A percentile compares a stretch with the other conserved stretches of the same genome.
Conservation (phyloP, 1,284 basidiomycete genomes). For the Amylostereum areolatum region DNA sequence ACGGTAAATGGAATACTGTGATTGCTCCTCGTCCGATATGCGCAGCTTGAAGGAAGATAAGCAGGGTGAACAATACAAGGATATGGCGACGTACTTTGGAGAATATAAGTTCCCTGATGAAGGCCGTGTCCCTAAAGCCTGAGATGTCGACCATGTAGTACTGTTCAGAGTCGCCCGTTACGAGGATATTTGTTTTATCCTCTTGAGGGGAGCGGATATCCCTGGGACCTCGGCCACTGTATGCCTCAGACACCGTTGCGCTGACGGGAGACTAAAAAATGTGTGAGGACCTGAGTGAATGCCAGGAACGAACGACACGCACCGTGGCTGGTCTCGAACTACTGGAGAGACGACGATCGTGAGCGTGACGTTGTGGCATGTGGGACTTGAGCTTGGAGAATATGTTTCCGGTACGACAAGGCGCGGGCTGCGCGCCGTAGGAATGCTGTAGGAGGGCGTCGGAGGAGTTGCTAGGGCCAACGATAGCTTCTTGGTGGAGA, state of each 20-base stretch:
- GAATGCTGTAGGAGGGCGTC: conserved; percentile 19
- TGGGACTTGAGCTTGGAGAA: conserved; percentile 20
- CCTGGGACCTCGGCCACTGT: conserved; percentile 13
- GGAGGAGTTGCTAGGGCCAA: conserved; percentile 17
- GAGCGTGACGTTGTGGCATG: conserved; percentile 11
- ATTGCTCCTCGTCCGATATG: conserved; percentile 79
- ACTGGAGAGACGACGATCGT: conserved; percentile 19
- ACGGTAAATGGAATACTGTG: conserved; percentile 73
- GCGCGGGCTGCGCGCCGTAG: conserved; percentile 13
- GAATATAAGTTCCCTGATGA: conserved; percentile 82
- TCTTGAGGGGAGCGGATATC: conserved; percentile 18
- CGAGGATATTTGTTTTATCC: conserved; percentile 60
- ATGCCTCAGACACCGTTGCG: conserved; percentile 24
- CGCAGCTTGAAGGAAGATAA: conserved; percentile 48
- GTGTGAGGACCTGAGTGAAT: conserved; percentile 13
- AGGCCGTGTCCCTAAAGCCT: conserved; percentile 59
- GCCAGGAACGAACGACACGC: conserved; percentile 17
- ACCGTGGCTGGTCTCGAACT: conserved; percentile 31
- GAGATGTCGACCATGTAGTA: conserved; percentile 78
- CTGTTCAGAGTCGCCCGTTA: conserved; percentile 79
- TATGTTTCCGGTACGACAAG: conserved; percentile 14
- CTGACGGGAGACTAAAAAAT: conserved; percentile 39
- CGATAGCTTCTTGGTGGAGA: conserved; percentile 25
- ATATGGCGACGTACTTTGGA: conserved; percentile 56
- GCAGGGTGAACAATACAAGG: conserved; percentile 9